A percentile compares a stretch with the other conserved stretches of the same genome.
phyloP scores from a whole-genome alignment of 768 basidiomycete species.

The Amanita inopinata region DNA sequence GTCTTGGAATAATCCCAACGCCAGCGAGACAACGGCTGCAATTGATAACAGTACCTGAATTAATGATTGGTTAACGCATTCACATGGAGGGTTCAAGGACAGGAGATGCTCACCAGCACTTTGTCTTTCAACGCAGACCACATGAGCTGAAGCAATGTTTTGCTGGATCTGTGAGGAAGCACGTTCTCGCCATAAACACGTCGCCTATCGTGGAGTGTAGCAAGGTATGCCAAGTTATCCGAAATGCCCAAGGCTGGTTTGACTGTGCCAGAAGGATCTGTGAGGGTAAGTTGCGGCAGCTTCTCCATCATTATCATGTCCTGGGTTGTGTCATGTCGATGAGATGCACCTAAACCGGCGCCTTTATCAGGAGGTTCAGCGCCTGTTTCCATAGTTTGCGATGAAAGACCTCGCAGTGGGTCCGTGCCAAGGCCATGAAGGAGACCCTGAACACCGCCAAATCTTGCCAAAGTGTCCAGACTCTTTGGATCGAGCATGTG shows the following conservation, averaged over 20 bases:
- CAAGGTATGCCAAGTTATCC: conserved; percentile 23
- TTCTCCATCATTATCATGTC: conserved; percentile 11
- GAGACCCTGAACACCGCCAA: conserved; percentile 66
- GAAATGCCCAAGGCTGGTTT: conserved; percentile 16
- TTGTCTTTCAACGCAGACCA: conserved; percentile 86
- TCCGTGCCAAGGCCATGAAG: conserved; percentile 70
- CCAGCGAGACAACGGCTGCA: conserved; percentile 87
- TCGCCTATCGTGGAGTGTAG: conserved; percentile 49
- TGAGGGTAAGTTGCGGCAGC: conserved; percentile 28
- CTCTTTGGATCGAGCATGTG: conserved; percentile 87
- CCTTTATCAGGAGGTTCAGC: conserved; percentile 12
- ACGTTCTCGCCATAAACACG: conserved; percentile 70
- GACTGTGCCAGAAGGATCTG: conserved; percentile 21
- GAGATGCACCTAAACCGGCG: conserved; percentile 7
- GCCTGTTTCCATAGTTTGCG: conserved; percentile 17
- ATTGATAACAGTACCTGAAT: conserved; percentile 83
- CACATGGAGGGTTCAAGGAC: conserved; percentile 5
- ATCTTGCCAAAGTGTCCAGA: conserved; percentile 46
- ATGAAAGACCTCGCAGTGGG: conserved; percentile 34
- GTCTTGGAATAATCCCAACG: conserved; percentile 90
- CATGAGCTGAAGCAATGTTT: conserved; percentile 68
- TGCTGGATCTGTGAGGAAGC: conserved; percentile 59
- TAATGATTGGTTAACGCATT: conserved; percentile 2
- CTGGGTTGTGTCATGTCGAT: conserved; percentile 18
- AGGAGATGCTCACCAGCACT: conserved; percentile 53